A percentile compares a stretch with the other conserved stretches of the same genome.
These are phyloP conservation scores for Peltaster fructicola DNA, from an alignment of 2,329 filamentous ascomycete species.

Conservation along the genomic window DNA sequence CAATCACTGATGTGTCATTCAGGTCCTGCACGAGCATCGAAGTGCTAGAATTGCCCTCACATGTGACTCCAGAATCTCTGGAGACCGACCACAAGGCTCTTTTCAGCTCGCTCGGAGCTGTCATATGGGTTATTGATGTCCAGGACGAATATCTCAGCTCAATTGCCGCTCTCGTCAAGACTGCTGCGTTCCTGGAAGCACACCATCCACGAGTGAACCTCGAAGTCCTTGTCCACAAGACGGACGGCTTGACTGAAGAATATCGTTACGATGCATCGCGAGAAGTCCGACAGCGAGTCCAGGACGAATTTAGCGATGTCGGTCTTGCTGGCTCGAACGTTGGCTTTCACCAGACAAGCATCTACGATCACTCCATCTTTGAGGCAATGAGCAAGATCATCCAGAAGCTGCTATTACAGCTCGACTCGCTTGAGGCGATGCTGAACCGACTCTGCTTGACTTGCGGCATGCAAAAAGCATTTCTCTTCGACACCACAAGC, in stretches of 20 bases:
- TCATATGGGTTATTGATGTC: conserved; percentile 97
- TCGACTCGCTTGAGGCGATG: conserved; percentile 82
- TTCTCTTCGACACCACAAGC: conserved; percentile 90
- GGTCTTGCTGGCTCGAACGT: conserved; percentile 88
- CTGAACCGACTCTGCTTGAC: conserved; percentile 87
- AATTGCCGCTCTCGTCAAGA: conserved; percentile 68
- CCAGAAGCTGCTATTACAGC: conserved; percentile 85
- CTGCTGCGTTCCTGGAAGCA: conserved; percentile 75
- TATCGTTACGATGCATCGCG: conserved; percentile 92
- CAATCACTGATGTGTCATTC: background rate
- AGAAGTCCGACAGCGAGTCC: conserved; percentile 89
- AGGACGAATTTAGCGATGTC: conserved; percentile 85
- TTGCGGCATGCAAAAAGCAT: conserved; percentile 93
- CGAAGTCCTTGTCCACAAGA: conserved; percentile 98
- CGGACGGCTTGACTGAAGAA: conserved; percentile 91
- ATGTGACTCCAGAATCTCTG: conserved; percentile 81
- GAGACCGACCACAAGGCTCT: conserved; percentile 84
- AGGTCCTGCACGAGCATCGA: conserved; percentile 99
- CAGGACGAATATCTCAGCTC: conserved; percentile 96
- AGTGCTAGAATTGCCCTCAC: conserved; percentile 92
- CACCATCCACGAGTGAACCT: conserved; percentile 88
- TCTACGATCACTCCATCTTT: conserved; percentile 97
- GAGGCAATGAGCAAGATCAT: conserved; percentile 98
- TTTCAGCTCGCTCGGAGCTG: conserved; percentile 80
- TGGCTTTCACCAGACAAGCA: conserved; percentile 89